Evolutionary conservation across 2,329 filamentous ascomycete species (phyloP).

Genomic region (Diaporthe velutina): DNA sequence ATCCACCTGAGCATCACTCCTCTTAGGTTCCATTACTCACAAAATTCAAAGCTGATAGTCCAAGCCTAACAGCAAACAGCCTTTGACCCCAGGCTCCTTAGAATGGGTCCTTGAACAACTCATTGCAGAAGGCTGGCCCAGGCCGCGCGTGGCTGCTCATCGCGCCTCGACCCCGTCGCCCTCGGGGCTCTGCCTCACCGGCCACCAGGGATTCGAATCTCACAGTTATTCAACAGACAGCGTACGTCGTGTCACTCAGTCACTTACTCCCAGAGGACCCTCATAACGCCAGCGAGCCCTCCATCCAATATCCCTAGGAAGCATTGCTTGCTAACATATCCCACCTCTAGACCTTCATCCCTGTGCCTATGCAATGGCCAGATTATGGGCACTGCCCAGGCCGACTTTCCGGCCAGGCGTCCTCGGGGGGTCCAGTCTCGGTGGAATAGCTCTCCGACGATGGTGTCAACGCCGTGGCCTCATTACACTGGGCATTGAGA

Average conservation of each 20-base stretch:
- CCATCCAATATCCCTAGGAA: no score
- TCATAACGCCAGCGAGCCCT: not conserved
- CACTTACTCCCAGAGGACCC: not conserved
- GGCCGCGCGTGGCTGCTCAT: not conserved
- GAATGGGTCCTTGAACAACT: not conserved
- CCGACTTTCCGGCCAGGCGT: not conserved
- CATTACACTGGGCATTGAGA: constrained; percentile 79
- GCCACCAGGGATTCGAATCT: not conserved
- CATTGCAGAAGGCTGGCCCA: not conserved
- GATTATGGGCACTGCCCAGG: constrained; percentile 3
- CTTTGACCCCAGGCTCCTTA: not conserved
- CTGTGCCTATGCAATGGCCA: constrained; percentile 17
- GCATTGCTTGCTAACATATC: not conserved
- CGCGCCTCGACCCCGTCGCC: not conserved
- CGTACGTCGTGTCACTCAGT: not conserved
- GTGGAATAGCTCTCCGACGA: not conserved
- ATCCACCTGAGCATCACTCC: not conserved
- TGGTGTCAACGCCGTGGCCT: not conserved
- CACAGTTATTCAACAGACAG: not conserved
- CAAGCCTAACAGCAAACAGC: not conserved
- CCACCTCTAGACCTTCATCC: not conserved
- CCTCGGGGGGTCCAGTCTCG: not conserved
- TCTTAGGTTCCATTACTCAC: not conserved
- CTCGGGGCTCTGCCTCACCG: not conserved
- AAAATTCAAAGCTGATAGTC: not conserved